These are phyloP conservation scores for Mycena kentingensis DNA, from an alignment of 768 basidiomycete genomes.

Conservation along the genomic window DNA sequence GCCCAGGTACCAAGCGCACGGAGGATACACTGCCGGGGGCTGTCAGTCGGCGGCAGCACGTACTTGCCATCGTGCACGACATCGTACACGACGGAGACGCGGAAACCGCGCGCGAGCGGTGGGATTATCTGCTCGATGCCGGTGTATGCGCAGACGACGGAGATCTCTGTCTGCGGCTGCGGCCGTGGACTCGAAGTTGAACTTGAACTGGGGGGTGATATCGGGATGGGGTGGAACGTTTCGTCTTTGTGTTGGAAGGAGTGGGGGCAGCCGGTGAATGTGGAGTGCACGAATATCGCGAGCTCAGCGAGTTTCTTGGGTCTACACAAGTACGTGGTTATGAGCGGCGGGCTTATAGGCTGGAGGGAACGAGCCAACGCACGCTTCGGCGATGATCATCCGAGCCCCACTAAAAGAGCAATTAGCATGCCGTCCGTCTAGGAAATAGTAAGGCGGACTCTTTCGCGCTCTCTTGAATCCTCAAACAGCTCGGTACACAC, in stretches of 20 bases:
- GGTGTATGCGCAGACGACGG: neutral
- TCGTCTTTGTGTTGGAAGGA: constrained; percentile 3
- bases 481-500: neutral
- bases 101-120: constrained; percentile 2
- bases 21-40: constrained; percentile 2
- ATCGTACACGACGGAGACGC: constrained; percentile 5
- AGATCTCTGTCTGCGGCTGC: neutral
- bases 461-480: neutral
- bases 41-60: constrained; percentile 2
- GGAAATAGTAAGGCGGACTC: constrained; percentile 1
- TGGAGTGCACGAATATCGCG: too few relatives aligned
- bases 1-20: neutral
- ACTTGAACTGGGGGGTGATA: too few relatives aligned
- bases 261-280: too few relatives aligned
- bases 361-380: too few relatives aligned
- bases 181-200: neutral
- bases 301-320: too few relatives aligned
- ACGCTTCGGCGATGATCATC: too few relatives aligned
- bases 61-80: neutral
- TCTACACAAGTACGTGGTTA: too few relatives aligned
- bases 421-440: neutral
- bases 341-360: too few relatives aligned
- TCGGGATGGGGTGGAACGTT: too few relatives aligned
- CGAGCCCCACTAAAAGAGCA: too few relatives aligned
- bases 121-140: constrained; percentile 6